Percentiles rank a stretch among this genome's conserved stretches.
phyloP scores from a whole-genome alignment of 164 flowering plant species.

The Vitis rotundifolia region DNA sequence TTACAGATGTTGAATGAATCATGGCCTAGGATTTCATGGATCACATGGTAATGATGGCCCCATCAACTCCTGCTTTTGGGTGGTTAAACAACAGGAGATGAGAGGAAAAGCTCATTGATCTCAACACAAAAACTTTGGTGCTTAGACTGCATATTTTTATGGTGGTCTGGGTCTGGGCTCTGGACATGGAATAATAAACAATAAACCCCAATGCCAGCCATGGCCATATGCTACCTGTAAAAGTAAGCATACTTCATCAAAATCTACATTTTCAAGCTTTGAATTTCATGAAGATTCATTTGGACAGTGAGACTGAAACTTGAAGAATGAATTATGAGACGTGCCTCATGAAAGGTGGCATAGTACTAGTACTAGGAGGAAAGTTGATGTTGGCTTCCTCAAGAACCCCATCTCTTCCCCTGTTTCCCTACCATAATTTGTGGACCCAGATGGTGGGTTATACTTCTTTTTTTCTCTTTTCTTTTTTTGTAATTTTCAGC shows the following conservation, averaged over 20 bases:
- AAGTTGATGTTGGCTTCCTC: not conserved
- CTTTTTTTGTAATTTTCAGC: not conserved
- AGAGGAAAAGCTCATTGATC: not conserved
- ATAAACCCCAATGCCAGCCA: not conserved
- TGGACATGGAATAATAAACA: too few species aligned
- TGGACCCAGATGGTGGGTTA: not conserved
- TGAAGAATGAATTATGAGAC: conserved; percentile 12
- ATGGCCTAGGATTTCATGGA: conserved; percentile 19
- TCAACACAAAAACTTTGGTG: too few species aligned
- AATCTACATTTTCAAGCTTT: not conserved
- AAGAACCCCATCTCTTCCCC: not conserved
- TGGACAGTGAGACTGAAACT: not conserved
- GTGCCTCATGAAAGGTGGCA: conserved; percentile 19
- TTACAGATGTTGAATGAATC: conserved; percentile 26
- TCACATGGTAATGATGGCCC: conserved; percentile 28
- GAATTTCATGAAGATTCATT: not conserved
- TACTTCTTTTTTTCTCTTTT: not conserved
- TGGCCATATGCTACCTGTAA: not conserved
- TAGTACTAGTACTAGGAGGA: not conserved
- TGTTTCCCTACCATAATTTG: not conserved
- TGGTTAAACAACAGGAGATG: conserved; percentile 3
- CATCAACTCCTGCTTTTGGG: conserved; percentile 16
- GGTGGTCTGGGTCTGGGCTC: too few species aligned
- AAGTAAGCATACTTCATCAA: not conserved
- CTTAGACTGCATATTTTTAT: too few species aligned